Evolutionary conservation across 139 green algal species (phyloP).

Genomic region (Medakamo hakoo): DNA sequence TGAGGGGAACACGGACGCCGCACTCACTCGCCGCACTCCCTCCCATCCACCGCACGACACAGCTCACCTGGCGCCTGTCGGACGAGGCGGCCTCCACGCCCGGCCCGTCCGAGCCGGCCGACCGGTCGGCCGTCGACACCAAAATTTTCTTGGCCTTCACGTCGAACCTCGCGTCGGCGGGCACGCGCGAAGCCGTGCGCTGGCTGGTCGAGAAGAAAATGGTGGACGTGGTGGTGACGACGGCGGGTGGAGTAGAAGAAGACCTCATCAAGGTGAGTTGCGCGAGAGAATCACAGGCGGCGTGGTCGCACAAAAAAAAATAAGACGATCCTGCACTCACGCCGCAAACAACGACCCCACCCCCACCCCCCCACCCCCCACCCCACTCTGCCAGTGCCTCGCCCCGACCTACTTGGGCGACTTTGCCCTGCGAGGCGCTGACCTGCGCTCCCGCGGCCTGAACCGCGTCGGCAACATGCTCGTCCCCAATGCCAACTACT

Average conservation of each 20-base stretch:
- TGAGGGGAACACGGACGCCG: constrained; percentile 15
- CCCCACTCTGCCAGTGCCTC: constrained; percentile 51
- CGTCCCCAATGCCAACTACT: constrained; percentile 99
- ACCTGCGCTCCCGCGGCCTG: constrained; percentile 67
- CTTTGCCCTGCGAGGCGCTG: constrained; percentile 67
- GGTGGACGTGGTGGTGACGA: constrained; percentile 93
- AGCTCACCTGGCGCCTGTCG: constrained; percentile 72
- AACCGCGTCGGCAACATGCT: constrained; percentile 99
- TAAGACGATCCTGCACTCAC: not conserved
- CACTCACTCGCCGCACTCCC: not conserved
- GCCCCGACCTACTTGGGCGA: constrained; percentile 83
- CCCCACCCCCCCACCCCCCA: not conserved
- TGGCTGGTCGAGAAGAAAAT: constrained; percentile 73
- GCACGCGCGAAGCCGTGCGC: constrained; percentile 72
- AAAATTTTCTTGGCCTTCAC: constrained; percentile 96
- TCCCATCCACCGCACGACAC: constrained; percentile 3
- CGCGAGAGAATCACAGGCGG: no score
- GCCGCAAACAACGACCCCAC: not conserved
- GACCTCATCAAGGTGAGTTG: constrained; percentile 86
- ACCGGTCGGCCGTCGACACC: constrained; percentile 20
- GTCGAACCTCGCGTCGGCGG: constrained; percentile 84
- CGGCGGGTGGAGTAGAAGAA: constrained; percentile 92
- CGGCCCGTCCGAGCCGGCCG: constrained; percentile 17
- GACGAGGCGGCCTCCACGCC: constrained; percentile 43
- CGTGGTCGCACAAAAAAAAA: no score